phyloP scores from a whole-genome alignment of 495 filamentous ascomycete species.

The Corynascus novoguineensis region DNA sequence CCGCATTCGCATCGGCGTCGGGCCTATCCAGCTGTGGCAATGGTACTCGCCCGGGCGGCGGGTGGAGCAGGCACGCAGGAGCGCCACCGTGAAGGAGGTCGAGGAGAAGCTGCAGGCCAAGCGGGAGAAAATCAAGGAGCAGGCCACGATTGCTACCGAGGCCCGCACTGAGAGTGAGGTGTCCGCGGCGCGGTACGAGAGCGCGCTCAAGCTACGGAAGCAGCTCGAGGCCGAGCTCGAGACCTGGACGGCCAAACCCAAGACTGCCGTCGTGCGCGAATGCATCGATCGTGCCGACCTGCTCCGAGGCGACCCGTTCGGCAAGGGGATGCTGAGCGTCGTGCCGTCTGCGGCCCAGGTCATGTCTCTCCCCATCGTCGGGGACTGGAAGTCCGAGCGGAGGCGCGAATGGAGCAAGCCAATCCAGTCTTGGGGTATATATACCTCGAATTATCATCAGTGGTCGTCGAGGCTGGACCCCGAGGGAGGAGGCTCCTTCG shows the following conservation, averaged over 20 bases:
- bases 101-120: background rate
- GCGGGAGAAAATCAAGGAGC: too few relatives aligned
- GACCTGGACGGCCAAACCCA: background rate
- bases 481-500: background rate
- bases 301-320: background rate
- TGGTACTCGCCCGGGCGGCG: background rate
- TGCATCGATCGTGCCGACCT: background rate
- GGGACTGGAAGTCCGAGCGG: background rate
- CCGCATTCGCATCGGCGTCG: too few relatives aligned
- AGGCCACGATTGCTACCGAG: background rate
- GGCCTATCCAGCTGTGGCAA: too few relatives aligned
- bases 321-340: background rate
- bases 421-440: background rate
- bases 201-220: background rate
- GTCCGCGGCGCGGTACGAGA: background rate
- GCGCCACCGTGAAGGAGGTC: background rate
- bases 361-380: background rate
- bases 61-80: background rate
- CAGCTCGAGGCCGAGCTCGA: background rate
- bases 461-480: background rate
- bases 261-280: background rate
- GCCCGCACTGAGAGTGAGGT: background rate
- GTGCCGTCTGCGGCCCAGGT: background rate
- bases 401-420: too few relatives aligned
- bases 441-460: background rate